Percentiles rank a stretch among this genome's conserved stretches.
phyloP scores from a whole-genome alignment of 2,329 filamentous ascomycete species.

The Colletotrichum phormii region DNA sequence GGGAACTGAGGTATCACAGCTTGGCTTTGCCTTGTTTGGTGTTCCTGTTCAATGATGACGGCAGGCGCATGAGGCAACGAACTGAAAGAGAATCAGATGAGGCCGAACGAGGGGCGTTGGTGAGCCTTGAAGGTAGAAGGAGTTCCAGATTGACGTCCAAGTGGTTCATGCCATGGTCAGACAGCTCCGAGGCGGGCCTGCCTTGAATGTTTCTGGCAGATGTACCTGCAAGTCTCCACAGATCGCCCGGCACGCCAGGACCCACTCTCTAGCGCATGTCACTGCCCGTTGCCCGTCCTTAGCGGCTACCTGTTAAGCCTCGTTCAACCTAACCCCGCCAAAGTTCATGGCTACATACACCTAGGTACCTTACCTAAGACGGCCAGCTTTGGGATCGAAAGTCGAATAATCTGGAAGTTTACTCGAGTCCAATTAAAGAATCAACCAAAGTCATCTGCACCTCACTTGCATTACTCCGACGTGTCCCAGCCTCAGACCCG shows the following conservation, averaged over 20 bases:
- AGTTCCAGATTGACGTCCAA: slow-evolving; percentile 13
- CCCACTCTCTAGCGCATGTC: neutral
- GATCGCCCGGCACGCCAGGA: neutral
- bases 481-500: neutral
- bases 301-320: neutral
- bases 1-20: neutral
- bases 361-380: neutral
- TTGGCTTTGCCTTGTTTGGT: neutral
- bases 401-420: too few species aligned
- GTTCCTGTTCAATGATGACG: neutral
- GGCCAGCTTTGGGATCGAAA: too few species aligned
- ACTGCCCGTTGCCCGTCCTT: neutral
- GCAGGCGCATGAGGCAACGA: slow-evolving; percentile 7
- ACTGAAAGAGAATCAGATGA: slow-evolving; percentile 8
- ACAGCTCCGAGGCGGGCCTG: neutral
- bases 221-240: slow-evolving; percentile 3
- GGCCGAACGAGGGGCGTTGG: neutral
- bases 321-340: neutral
- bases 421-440: too few species aligned
- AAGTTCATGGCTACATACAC: too few species aligned
- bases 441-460: too few species aligned
- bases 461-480: too few species aligned
- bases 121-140: slow-evolving; percentile 4
- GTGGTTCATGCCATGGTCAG: slow-evolving; percentile 28
- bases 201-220: neutral